Evolutionary conservation across 2,329 filamentous ascomycete genomes (phyloP).

Genomic region (Arthrobotrys conoides): DNA sequence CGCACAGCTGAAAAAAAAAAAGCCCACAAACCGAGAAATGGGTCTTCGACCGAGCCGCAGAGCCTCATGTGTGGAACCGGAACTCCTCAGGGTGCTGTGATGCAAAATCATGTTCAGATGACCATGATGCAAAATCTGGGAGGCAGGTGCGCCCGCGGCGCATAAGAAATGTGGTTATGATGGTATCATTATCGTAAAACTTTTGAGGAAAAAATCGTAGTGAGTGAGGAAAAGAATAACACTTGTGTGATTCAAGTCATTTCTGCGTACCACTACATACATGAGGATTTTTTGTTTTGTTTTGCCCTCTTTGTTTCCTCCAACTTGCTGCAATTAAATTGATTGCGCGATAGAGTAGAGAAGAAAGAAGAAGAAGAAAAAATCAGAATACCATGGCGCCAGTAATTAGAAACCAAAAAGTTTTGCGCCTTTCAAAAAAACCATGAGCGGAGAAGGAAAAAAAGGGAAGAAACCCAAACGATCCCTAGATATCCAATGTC

Average conservation of each 20-base stretch:
- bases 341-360: neutral
- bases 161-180: neutral
- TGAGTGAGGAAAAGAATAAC: neutral
- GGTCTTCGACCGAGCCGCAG: neutral
- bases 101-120: neutral
- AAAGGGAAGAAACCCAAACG: neutral
- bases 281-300: neutral
- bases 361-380: neutral
- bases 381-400: constrained; percentile 5
- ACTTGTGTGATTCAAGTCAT: constrained; percentile 2
- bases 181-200: constrained; percentile 4
- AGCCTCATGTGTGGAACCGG: constrained; percentile 33
- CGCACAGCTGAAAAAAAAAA: constrained; percentile 26
- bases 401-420: constrained; percentile 3
- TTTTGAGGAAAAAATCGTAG: neutral
- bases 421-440: neutral
- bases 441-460: too few species aligned
- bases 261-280: constrained; percentile 1
- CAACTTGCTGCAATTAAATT: neutral
- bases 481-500: constrained; percentile 1
- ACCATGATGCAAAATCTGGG: constrained; percentile 1
- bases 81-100: too few species aligned
- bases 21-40: neutral
- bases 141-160: constrained; percentile 7
- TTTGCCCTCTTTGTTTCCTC: neutral